phyloP scores from a whole-genome alignment of 169 alveolate species.

The Eimeria maxima region DNA sequence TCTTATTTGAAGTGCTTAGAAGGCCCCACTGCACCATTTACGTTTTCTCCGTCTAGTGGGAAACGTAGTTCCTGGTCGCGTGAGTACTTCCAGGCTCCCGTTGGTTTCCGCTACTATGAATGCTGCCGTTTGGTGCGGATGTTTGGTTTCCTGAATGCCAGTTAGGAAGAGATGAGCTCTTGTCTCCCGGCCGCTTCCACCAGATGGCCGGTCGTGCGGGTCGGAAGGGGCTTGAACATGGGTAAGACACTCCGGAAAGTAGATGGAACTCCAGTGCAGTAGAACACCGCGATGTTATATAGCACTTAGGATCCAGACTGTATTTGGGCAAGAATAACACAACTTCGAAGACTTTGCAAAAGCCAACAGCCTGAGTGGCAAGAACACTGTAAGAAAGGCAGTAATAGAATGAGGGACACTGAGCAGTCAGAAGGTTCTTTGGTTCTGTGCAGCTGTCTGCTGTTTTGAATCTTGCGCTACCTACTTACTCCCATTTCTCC shows the following conservation, averaged over 20 bases:
- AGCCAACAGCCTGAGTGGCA: neutral
- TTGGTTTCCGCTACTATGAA: neutral
- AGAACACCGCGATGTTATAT: neutral
- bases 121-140: neutral
- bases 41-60: neutral
- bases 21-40: neutral
- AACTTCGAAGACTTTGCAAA: neutral
- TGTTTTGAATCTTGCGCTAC: neutral
- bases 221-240: slow-evolving; percentile 75
- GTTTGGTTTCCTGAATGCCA: slow-evolving; percentile 9
- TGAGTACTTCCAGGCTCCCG: neutral
- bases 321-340: neutral
- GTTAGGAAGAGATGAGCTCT: slow-evolving; percentile 79
- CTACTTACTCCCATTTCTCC: neutral
- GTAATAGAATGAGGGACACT: neutral
- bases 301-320: neutral
- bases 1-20: neutral
- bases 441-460: neutral
- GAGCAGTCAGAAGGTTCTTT: neutral
- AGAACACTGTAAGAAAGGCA: neutral
- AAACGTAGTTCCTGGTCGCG: neutral
- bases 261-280: neutral
- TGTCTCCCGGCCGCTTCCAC: slow-evolving; percentile 87
- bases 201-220: slow-evolving; percentile 94
- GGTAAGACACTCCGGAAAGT: slow-evolving; percentile 19